Evolutionary conservation across 768 basidiomycete genomes (phyloP).

Genomic region (Sporobolomyces phaffii): DNA sequence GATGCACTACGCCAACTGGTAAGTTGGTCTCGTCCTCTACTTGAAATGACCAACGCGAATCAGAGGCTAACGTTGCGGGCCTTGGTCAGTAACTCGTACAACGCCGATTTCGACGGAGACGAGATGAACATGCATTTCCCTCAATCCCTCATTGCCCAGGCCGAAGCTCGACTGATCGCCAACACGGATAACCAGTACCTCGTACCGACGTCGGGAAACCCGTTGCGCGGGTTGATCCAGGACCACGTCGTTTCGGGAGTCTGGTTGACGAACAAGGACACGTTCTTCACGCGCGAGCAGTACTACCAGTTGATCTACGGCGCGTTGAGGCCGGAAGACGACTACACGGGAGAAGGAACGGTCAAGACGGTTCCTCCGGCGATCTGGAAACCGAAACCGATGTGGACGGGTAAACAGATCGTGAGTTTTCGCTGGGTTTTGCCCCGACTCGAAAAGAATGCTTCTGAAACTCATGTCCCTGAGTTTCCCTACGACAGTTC

Average conservation of each 20-base stretch:
- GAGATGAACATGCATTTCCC: slow-evolving; percentile 99
- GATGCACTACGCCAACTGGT: slow-evolving; percentile 99
- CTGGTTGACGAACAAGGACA: slow-evolving; percentile 96
- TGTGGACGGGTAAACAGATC: slow-evolving; percentile 98
- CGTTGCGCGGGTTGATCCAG: slow-evolving; percentile 93
- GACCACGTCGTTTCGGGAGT: slow-evolving; percentile 98
- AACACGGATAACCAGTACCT: slow-evolving; percentile 98
- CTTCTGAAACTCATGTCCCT: neutral
- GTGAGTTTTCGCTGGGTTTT: slow-evolving; percentile 52
- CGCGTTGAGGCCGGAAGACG: slow-evolving; percentile 78
- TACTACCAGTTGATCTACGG: slow-evolving; percentile 95
- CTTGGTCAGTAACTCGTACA: slow-evolving; percentile 99
- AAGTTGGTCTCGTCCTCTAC: slow-evolving; percentile 22
- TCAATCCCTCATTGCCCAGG: slow-evolving; percentile 89
- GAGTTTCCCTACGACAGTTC: slow-evolving; percentile 55
- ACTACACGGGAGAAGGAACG: slow-evolving; percentile 57
- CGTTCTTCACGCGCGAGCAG: slow-evolving; percentile 90
- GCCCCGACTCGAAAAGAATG: neutral
- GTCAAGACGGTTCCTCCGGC: slow-evolving; percentile 80
- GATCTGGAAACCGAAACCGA: slow-evolving; percentile 79
- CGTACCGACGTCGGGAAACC: slow-evolving; percentile 97
- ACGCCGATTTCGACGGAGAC: slow-evolving; percentile 93
- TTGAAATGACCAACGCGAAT: no score
- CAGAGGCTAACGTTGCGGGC: no score
- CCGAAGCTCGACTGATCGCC: slow-evolving; percentile 87